Evolutionary conservation across 768 basidiomycete genomes (phyloP), one percentile per base, ranked within the genome.

Genomic region (Glaciozyma martinii): DNA sequence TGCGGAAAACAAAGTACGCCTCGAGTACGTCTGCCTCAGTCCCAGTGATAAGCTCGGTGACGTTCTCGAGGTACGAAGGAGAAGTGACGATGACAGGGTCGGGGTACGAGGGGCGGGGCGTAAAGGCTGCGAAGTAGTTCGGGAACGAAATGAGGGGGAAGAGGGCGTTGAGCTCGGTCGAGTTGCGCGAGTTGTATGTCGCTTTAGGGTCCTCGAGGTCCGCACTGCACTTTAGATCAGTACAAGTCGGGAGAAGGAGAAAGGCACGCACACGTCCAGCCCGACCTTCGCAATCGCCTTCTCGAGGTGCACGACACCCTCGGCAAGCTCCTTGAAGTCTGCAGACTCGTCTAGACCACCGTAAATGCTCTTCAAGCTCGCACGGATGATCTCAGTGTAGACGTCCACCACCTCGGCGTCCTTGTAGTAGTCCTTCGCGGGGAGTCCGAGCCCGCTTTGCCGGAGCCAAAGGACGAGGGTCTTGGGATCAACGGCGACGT

Each of bases 41-140:
- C 15, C 80, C 78, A 46, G 83, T 80, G 30, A 99, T 78, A 63
- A 97, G 84, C 46, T 80, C 72, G 12, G 84, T n/a, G n/a, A n/a
- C n/a, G n/a, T n/a, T n/a, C n/a, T n/a, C n/a, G n/a, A n/a, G n/a
- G n/a, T n/a, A n/a, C n/a, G n/a, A n/a, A n/a, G n/a, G n/a, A n/a
- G n/a, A n/a, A n/a, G n/a, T n/a, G n/a, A n/a, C 78, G 72, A 97
- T 86, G 65, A 94, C 84, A 50, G 83, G 82, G 27, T 81, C 78
- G 1, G 79, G 78, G 1, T 89, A 89, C 78, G 84, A 90, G 49
- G 80, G 79, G 40, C 90, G 84, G 27, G 90, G 86, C 0, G 87
- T 82, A 74, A 90, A 93, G 1, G 88, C 80, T 1, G 94, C 82
- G 64, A 97, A 85, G 76, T 95, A 99, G n/a, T 84, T 80, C 1